Base-by-base conservation (phyloP, 2,329 filamentous ascomycete genomes). In the Venturia carpophila region DNA sequence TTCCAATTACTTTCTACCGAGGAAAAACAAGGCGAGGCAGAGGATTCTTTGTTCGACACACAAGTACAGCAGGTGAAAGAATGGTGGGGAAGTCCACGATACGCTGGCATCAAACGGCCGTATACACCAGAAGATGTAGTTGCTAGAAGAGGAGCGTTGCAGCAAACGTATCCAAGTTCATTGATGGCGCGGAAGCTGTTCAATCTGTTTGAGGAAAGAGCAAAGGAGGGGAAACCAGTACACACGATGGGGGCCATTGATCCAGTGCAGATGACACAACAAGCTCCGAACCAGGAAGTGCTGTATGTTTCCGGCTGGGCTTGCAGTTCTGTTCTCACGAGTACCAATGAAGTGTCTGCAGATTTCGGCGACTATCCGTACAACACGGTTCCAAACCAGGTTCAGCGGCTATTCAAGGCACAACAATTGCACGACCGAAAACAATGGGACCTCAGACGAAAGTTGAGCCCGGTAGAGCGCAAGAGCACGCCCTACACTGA, bases 231-330 rank as follows among this genome's bases (percentile, higher is more conserved):
- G 67, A 84, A 96, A 75, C 94, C 94, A 24, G 90, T 97, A 67
- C 93, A 97, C 76, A 97, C 94, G 93, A 90, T 99, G 89, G 94
- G 94, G 70, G 94, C 92, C 67, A 95, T 99, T 77, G 94, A 99
- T 74, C 94, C 94, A n/a, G 87, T 97, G 13, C 94, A 99, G 79
- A 97, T 99, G 94, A 96, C 94, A 61, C 94, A 99, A 76, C 94
- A 97, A 80, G 94, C 94, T 19, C 85, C 90, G 6, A 90, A 97
- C 78, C 94, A 97, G 75, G 93, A 99, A 75, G 90, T 97, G 21
- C 83, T 99, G 58, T 99, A 99, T 77, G 83, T 99, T 68, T 97
- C 92, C 0, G 94, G 94, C 68, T 99, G 94, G 94, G 94, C 94
- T 5, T 97, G 94, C 78, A 97, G 93, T 0, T 93, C 92, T 0